Evolutionary conservation across 2,329 filamentous ascomycete genomes (phyloP).

Genomic region (Cordyceps pruinosa): DNA sequence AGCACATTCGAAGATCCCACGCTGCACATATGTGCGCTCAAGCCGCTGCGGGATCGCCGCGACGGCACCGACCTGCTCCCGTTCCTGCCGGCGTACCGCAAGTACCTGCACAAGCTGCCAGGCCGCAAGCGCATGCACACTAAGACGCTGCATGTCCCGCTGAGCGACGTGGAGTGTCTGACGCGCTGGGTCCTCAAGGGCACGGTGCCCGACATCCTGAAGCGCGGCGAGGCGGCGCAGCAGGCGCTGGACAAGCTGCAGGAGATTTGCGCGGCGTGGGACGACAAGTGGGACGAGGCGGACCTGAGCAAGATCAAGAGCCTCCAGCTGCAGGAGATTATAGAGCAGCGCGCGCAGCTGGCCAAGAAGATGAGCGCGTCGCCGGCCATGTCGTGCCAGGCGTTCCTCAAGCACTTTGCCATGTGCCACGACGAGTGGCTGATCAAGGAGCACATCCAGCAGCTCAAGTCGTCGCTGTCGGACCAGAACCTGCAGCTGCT

Average conservation of each 20-base stretch:
- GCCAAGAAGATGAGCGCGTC: constrained; percentile 57
- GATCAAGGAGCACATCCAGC: constrained; percentile 85
- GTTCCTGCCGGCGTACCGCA: constrained; percentile 66
- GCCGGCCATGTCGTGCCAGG: constrained; percentile 61
- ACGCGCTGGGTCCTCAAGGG: constrained; percentile 59
- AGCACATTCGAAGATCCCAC: constrained; percentile 51
- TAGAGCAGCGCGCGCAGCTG: constrained; percentile 62
- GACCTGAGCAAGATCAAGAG: constrained; percentile 79
- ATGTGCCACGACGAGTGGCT: constrained; percentile 97
- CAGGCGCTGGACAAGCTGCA: constrained; percentile 62
- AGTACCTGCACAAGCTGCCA: constrained; percentile 60
- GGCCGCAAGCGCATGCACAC: constrained; percentile 59
- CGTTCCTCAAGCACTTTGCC: constrained; percentile 87
- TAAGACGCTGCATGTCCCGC: constrained; percentile 61
- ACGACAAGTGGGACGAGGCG: constrained; percentile 72
- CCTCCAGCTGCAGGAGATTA: constrained; percentile 69
- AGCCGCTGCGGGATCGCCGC: constrained; percentile 57
- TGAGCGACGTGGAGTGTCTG: constrained; percentile 77
- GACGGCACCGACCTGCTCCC: constrained; percentile 82
- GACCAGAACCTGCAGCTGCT: constrained; percentile 94
- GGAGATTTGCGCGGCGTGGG: constrained; percentile 68
- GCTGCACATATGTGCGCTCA: constrained; percentile 74
- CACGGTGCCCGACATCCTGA: constrained; percentile 53
- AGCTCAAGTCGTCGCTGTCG: constrained; percentile 81
- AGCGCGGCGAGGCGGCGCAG: constrained; percentile 40